A percentile compares a stretch with the other conserved stretches of the same genome.
Evolutionary conservation across 345 rosid genomes (phyloP).

Genomic region (Cardiospermum halicacabum): DNA sequence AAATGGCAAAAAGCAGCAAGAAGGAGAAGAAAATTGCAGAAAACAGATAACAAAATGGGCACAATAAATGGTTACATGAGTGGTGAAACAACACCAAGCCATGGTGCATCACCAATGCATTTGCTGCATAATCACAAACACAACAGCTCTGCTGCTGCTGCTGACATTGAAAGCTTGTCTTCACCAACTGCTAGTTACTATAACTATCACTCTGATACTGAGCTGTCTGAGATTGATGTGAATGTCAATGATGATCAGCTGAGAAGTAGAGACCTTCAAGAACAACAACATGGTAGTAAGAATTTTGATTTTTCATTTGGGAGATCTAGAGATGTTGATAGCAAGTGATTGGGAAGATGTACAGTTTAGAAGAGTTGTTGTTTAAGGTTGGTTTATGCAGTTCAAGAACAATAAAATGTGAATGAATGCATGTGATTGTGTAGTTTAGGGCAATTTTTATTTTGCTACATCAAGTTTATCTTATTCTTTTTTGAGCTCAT

Average conservation of each 20-base stretch:
- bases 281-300: not conserved
- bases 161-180: constrained; percentile 5
- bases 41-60: constrained; percentile 16
- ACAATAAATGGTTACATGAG: constrained; percentile 6
- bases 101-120: constrained; percentile 25
- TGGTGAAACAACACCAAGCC: constrained; percentile 26
- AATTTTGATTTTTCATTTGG: constrained; percentile 19
- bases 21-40: constrained; percentile 24
- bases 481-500: too few relatives aligned
- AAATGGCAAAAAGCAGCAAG: constrained; percentile 46
- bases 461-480: too few relatives aligned
- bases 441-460: too few relatives aligned
- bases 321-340: constrained; percentile 2
- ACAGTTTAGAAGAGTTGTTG: too few relatives aligned
- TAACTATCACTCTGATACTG: constrained; percentile 21
- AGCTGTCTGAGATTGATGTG: constrained; percentile 19
- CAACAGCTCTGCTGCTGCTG: constrained; percentile 1
- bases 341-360: not conserved
- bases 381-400: too few relatives aligned
- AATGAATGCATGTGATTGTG: too few relatives aligned
- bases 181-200: constrained; percentile 21
- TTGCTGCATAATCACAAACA: constrained; percentile 17
- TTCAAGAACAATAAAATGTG: not conserved
- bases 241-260: not conserved
- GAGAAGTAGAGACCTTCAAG: not conserved